Evolutionary conservation across 1,139 yeast genomes (phyloP).

Genomic region (Blastobotrys malaysiensis): DNA sequence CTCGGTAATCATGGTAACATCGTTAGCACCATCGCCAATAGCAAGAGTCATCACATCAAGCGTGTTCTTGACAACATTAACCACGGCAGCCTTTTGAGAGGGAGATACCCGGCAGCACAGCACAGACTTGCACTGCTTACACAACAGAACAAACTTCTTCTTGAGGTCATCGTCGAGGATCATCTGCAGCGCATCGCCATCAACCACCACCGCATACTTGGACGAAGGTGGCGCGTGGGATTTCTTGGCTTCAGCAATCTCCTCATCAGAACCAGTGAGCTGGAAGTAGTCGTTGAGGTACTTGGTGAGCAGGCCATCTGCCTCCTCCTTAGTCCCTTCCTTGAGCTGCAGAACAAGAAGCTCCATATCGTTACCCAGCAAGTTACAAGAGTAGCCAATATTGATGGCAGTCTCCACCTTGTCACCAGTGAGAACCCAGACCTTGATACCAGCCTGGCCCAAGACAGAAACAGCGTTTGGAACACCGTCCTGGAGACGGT

Average conservation of each 20-base stretch:
- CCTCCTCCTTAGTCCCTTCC: slow-evolving; percentile 40
- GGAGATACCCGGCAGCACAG: slow-evolving; percentile 96
- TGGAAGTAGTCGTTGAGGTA: slow-evolving; percentile 59
- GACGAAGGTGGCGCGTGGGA: slow-evolving; percentile 78
- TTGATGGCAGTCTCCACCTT: slow-evolving; percentile 97
- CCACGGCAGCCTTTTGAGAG: slow-evolving; percentile 94
- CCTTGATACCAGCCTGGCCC: slow-evolving; percentile 85
- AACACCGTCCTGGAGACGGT: slow-evolving; percentile 90
- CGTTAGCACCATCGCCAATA: slow-evolving; percentile 97
- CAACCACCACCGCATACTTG: slow-evolving; percentile 77
- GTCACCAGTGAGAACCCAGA: slow-evolving; percentile 98
- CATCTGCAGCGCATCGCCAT: slow-evolving; percentile 83
- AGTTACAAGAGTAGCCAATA: slow-evolving; percentile 93
- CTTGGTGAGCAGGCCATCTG: slow-evolving; percentile 52
- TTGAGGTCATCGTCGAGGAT: slow-evolving; percentile 59
- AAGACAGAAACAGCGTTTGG: slow-evolving; percentile 86
- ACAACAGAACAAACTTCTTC: slow-evolving; percentile 70
- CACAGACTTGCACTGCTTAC: slow-evolving; percentile 92
- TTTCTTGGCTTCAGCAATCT: slow-evolving; percentile 53
- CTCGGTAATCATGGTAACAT: slow-evolving; percentile 97
- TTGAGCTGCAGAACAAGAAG: slow-evolving; percentile 60
- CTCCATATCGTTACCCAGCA: slow-evolving; percentile 83
- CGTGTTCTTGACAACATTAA: slow-evolving; percentile 76
- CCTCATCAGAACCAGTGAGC: slow-evolving; percentile 56
- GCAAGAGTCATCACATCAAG: slow-evolving; percentile 86